Base-by-base conservation (phyloP, 345 rosid species). In the Citrus cavaleriei region DNA sequence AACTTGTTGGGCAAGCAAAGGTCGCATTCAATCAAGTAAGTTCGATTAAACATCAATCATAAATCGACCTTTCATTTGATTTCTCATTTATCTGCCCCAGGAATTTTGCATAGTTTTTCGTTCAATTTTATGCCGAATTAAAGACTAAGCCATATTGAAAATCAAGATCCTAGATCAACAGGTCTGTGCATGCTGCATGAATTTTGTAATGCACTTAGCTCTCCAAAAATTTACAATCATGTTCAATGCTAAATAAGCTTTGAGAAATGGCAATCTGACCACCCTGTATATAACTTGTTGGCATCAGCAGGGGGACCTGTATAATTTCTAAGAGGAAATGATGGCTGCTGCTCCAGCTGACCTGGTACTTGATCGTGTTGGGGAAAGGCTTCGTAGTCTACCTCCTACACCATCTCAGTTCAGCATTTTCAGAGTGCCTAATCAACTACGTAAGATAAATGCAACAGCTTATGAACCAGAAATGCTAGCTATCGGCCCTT, bases 401-500 rank as follows among this genome's bases (percentile, higher is more conserved):
- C 22, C 74, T 30, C 18, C 71, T 10, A 12, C n/a, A 19, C 49
- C 34, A n/a, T 55, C 76, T 10, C 38, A 58, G 12, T 25, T 14
- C 54, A 34, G 70, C 28, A 77, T 81, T 28, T 81, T 77, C 65
- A 73, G 37, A 54, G 81, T 77, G 12, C 81, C 72, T 37, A n/a
- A 22, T 5, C 38, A 57, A 2, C 58, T 82, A 4, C 63, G 80
- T 7, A 49, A 54, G 28, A 65, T 76, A 9, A 80, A 79, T 4
- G 74, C 61, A 35, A 77, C 27, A 54, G 83, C 81, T 0, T 77
- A 80, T 28, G 85, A 83, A 60, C 81, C 85, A 4, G 35, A 61
- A 7, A 21, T 80, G 30, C 16, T 83, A 10, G 74, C 85, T 1
- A 79, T 83, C 14, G 83, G 84, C 49, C 81, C 84, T 40, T 74